Evolutionary conservation across 2,329 filamentous ascomycete genomes (phyloP).

Genomic region (Talaromyces funiculosus): DNA sequence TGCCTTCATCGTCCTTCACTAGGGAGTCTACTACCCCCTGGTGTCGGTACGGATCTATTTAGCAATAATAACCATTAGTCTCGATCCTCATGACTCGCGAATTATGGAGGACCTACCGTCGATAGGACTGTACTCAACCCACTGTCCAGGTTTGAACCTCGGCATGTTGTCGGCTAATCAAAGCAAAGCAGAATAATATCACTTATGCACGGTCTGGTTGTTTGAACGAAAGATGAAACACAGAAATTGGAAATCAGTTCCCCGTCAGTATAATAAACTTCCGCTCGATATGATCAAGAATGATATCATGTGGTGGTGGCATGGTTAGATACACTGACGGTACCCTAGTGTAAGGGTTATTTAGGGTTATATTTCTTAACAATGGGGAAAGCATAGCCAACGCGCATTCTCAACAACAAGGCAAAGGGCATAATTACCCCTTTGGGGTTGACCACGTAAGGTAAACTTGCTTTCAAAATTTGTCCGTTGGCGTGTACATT

Average conservation of each 20-base stretch:
- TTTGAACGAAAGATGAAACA: not conserved
- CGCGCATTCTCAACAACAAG: too few relatives aligned
- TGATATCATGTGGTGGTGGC: slow-evolving; percentile 11
- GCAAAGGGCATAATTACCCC: too few relatives aligned
- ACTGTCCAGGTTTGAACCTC: slow-evolving; percentile 12
- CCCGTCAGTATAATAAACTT: not conserved
- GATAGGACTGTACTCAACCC: slow-evolving; percentile 15
- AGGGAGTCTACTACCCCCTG: slow-evolving; percentile 8
- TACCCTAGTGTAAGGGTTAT: not conserved
- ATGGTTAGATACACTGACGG: not conserved
- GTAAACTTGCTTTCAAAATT: too few relatives aligned
- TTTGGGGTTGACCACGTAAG: too few relatives aligned
- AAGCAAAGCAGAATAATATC: not conserved
- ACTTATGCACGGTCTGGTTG: not conserved
- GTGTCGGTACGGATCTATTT: slow-evolving; percentile 11
- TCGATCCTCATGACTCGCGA: not conserved
- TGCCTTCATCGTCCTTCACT: slow-evolving; percentile 4
- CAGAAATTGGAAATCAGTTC: not conserved
- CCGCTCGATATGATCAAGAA: not conserved
- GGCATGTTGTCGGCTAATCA: not conserved
- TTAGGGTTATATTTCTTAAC: not conserved
- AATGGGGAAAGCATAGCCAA: too few relatives aligned
- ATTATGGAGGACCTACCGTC: not conserved
- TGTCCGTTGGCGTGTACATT: too few relatives aligned
- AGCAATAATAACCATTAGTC: not conserved